Evolutionary conservation across 495 filamentous ascomycete genomes (phyloP).

Genomic region (Pseudevernia furfuracea): DNA sequence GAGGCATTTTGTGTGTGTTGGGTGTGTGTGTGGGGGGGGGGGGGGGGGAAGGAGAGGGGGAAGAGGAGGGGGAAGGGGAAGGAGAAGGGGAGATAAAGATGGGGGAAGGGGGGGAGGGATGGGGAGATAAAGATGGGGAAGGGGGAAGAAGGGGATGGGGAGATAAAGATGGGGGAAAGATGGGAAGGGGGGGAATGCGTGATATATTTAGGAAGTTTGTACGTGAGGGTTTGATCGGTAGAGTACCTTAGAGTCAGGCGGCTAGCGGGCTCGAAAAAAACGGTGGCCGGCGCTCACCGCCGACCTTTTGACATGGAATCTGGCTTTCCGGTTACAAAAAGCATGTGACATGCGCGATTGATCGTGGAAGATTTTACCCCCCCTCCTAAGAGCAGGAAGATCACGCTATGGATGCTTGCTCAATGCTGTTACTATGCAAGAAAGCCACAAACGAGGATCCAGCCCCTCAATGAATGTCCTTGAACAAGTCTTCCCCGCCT

Average conservation of each 20-base stretch:
- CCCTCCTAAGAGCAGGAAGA: too few species aligned
- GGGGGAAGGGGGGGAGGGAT: not conserved
- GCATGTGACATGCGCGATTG: too few species aligned
- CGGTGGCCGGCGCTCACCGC: slow-evolving; percentile 25
- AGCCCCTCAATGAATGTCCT: slow-evolving; percentile 17
- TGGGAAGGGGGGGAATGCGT: too few species aligned
- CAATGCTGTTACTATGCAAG: not conserved
- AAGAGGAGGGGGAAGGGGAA: not conserved
- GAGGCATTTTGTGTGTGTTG: too few species aligned
- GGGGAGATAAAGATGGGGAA: too few species aligned
- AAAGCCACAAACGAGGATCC: not conserved
- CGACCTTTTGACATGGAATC: too few species aligned
- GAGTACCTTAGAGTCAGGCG: not conserved
- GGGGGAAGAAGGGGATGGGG: too few species aligned
- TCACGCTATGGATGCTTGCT: not conserved
- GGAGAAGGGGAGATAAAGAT: not conserved
- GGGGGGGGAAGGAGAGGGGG: not conserved
- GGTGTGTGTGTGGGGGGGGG: not conserved
- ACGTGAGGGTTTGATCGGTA: too few species aligned
- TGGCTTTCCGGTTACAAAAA: too few species aligned
- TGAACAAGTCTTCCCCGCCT: slow-evolving; percentile 17
- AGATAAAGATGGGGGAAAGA: too few species aligned
- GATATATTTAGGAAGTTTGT: too few species aligned
- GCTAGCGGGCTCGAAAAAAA: slow-evolving; percentile 15
- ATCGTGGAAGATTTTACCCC: too few species aligned